A percentile compares a stretch with the other conserved stretches of the same genome.
These are phyloP conservation scores for Trematosphaeria pertusa DNA, from an alignment of 2,329 filamentous ascomycete genomes.

Conservation along the genomic window DNA sequence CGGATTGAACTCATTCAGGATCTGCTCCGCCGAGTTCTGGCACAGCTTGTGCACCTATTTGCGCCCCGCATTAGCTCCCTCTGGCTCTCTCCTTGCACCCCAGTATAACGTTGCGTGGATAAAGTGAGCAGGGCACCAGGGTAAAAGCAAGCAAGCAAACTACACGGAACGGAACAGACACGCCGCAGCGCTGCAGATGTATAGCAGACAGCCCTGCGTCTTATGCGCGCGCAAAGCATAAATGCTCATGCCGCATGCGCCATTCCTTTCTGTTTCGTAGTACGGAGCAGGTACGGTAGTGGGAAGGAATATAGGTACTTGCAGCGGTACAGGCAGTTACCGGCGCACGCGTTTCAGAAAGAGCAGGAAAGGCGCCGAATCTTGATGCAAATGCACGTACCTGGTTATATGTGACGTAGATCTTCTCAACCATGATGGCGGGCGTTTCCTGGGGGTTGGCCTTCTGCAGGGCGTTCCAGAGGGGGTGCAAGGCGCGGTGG, in stretches of 20 bases:
- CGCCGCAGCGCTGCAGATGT: not conserved
- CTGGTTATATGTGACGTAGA: slow-evolving; percentile 54
- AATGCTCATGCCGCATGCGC: not conserved
- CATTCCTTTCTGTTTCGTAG: not conserved
- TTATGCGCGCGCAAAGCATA: slow-evolving; percentile 5
- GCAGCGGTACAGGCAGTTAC: slow-evolving; percentile 15
- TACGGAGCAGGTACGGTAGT: no score
- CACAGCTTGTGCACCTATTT: slow-evolving; percentile 94
- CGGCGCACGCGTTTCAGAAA: slow-evolving; percentile 8
- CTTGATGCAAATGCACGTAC: slow-evolving; percentile 43
- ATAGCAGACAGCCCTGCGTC: not conserved
- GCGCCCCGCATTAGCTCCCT: no score
- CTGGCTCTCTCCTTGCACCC: no score
- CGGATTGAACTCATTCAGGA: slow-evolving; percentile 85
- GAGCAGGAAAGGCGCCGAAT: not conserved
- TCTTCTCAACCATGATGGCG: slow-evolving; percentile 49
- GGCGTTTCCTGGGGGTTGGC: no score
- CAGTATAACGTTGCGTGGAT: no score
- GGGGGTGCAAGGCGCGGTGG: slow-evolving; percentile 9
- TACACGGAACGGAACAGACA: no score
- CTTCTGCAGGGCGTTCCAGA: slow-evolving; percentile 1
- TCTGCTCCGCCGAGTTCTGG: slow-evolving; percentile 79
- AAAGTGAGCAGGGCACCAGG: no score
- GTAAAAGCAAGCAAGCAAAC: slow-evolving; percentile 13
- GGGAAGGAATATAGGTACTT: slow-evolving; percentile 8